Percentiles rank a stretch among this genome's conserved stretches.
phyloP scores from a whole-genome alignment of 2,329 filamentous ascomycete species.

The Aaosphaeria pasadenensis region DNA sequence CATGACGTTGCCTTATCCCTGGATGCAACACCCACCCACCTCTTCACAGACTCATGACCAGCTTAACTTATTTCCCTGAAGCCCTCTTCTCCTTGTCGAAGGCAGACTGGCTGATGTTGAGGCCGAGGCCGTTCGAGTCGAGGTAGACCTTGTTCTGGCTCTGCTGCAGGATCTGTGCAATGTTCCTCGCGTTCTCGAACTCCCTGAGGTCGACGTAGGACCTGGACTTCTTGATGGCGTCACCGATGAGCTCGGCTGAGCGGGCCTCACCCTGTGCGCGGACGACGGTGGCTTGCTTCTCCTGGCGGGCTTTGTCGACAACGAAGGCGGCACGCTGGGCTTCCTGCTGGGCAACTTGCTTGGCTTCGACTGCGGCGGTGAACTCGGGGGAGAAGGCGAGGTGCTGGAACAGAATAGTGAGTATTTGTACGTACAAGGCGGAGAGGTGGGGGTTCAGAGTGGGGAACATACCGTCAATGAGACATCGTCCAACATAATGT shows the following conservation, averaged over 20 bases:
- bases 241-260: conserved; percentile 95
- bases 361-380: conserved; percentile 66
- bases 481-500: conserved; percentile 95
- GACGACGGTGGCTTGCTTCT: conserved; percentile 99
- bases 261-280: conserved; percentile 98
- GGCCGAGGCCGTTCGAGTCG: conserved; percentile 82
- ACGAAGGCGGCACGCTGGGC: conserved; percentile 96
- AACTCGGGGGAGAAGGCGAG: conserved; percentile 69
- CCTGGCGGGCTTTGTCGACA: conserved; percentile 97
- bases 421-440: too few species aligned
- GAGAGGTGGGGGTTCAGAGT: not conserved
- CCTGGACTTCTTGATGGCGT: conserved; percentile 99
- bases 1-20: too few species aligned
- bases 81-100: conserved; percentile 39
- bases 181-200: conserved; percentile 91
- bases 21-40: not conserved
- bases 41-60: not conserved
- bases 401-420: conserved; percentile 43
- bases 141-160: conserved; percentile 92
- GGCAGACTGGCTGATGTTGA: conserved; percentile 67
- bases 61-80: conserved; percentile 12
- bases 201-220: conserved; percentile 96
- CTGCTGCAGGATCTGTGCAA: conserved; percentile 86
- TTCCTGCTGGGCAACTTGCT: conserved; percentile 78
- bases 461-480: conserved; percentile 76